Percentiles rank a stretch among this genome's conserved stretches.
Conservation (phyloP, 2,329 filamentous ascomycete species). For the Chaetomium strumarium region DNA sequence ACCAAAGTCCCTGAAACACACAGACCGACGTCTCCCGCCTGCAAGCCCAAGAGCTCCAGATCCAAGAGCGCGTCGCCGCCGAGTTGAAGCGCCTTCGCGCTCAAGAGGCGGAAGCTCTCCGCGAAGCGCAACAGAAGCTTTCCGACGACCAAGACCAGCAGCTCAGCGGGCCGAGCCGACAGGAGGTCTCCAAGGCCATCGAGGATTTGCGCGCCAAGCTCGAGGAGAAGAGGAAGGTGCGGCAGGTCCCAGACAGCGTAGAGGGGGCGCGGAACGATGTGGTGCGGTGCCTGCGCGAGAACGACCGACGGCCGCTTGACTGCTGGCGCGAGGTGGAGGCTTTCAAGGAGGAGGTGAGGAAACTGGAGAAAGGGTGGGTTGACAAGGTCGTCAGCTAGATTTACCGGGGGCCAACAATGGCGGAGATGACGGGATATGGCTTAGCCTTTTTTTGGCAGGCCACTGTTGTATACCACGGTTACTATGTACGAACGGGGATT, state of each 20-base stretch:
- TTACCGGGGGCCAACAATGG: slow-evolving; percentile 5
- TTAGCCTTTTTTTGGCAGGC: not conserved
- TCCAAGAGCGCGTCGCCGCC: slow-evolving; percentile 78
- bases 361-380: slow-evolving; percentile 81
- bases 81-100: slow-evolving; percentile 77
- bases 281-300: slow-evolving; percentile 71
- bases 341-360: slow-evolving; percentile 84
- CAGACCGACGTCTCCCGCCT: slow-evolving; percentile 86
- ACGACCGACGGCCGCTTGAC: slow-evolving; percentile 84
- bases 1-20: slow-evolving; percentile 5
- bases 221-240: slow-evolving; percentile 57
- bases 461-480: slow-evolving; percentile 9
- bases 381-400: slow-evolving; percentile 62
- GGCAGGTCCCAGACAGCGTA: slow-evolving; percentile 64
- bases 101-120: slow-evolving; percentile 63
- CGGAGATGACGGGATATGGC: slow-evolving; percentile 5
- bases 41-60: slow-evolving; percentile 76
- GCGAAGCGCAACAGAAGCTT: slow-evolving; percentile 60
- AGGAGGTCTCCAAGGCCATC: slow-evolving; percentile 54
- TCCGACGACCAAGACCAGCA: slow-evolving; percentile 34
- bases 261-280: slow-evolving; percentile 71
- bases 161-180: slow-evolving; percentile 32
- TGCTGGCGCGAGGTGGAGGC: slow-evolving; percentile 90
- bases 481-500: slow-evolving; percentile 8
- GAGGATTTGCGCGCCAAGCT: slow-evolving; percentile 53